Evolutionary conservation across 1,284 basidiomycete genomes (phyloP).

Genomic region (Ganoderma lingzhi): DNA sequence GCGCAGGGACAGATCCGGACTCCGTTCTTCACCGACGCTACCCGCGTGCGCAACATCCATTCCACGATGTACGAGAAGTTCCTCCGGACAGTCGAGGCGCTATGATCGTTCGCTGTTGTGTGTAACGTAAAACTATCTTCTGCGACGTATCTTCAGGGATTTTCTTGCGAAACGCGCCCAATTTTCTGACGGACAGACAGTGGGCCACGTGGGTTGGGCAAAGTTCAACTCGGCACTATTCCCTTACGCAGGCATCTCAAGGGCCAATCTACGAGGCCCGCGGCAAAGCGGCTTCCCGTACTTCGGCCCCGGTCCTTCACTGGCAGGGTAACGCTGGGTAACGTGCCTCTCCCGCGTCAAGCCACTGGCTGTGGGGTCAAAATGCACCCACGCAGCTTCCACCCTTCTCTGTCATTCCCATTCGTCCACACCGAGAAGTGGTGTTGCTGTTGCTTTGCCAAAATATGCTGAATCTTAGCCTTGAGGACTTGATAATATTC

Average conservation of each 20-base stretch:
- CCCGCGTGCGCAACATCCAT: constrained; percentile 61
- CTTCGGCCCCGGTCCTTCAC: not conserved
- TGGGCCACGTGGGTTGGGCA: constrained; percentile 1
- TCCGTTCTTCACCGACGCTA: constrained; percentile 54
- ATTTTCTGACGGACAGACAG: not conserved
- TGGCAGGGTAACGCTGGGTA: not conserved
- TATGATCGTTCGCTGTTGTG: constrained; percentile 29
- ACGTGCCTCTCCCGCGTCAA: not conserved
- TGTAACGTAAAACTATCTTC: constrained; percentile 21
- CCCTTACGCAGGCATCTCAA: not conserved
- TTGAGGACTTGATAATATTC: not conserved
- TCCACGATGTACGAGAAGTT: constrained; percentile 56
- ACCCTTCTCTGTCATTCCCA: not conserved
- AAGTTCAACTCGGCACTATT: not conserved
- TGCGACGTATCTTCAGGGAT: not conserved
- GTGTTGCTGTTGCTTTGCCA: not conserved
- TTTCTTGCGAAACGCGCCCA: not conserved
- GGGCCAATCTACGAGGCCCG: not conserved
- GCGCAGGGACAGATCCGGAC: constrained; percentile 50
- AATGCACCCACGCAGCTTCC: not conserved
- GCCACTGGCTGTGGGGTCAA: not conserved
- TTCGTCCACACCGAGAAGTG: not conserved
- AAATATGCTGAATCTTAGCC: not conserved
- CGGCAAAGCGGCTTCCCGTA: not conserved
- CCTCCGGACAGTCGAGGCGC: constrained; percentile 47